A percentile compares a stretch with the other conserved stretches of the same genome.
Evolutionary conservation across 306 rosid species (phyloP).

Genomic region (Datisca glomerata): DNA sequence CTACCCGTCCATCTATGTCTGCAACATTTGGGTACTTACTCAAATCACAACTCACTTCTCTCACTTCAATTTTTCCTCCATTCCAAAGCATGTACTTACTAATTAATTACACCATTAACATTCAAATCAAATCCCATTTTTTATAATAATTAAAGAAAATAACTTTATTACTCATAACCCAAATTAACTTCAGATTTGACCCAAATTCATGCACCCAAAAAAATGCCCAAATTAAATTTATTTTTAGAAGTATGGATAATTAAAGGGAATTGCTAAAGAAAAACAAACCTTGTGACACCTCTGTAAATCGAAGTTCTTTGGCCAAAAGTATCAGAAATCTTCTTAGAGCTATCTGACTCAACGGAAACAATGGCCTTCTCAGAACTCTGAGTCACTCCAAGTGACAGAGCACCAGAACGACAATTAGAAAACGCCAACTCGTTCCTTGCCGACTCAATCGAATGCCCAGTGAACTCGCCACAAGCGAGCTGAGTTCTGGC

Average conservation of each 20-base stretch:
- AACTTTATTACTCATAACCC: too few species aligned
- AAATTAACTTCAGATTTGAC: too few species aligned
- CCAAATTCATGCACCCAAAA: background rate
- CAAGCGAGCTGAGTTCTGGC: constrained; percentile 34
- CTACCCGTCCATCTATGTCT: constrained; percentile 99
- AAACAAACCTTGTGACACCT: constrained; percentile 78
- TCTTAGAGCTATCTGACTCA: constrained; percentile 38
- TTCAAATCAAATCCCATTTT: too few species aligned
- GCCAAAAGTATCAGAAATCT: constrained; percentile 77
- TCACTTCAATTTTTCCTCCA: background rate
- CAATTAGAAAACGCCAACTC: constrained; percentile 39
- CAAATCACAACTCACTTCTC: background rate
- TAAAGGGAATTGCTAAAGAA: background rate
- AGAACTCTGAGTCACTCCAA: constrained; percentile 30
- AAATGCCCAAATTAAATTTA: too few species aligned
- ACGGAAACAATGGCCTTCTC: constrained; percentile 29
- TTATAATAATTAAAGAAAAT: too few species aligned
- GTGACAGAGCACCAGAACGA: constrained; percentile 38
- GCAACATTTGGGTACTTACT: constrained; percentile 5
- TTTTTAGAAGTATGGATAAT: background rate
- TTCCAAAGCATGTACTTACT: background rate
- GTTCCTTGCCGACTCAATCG: constrained; percentile 47
- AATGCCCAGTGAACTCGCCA: constrained; percentile 40
- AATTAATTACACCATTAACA: too few species aligned
- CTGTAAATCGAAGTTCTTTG: constrained; percentile 95